phyloP scores from a whole-genome alignment of 2,329 filamentous ascomycete species.

The Fusarium nodosum region DNA sequence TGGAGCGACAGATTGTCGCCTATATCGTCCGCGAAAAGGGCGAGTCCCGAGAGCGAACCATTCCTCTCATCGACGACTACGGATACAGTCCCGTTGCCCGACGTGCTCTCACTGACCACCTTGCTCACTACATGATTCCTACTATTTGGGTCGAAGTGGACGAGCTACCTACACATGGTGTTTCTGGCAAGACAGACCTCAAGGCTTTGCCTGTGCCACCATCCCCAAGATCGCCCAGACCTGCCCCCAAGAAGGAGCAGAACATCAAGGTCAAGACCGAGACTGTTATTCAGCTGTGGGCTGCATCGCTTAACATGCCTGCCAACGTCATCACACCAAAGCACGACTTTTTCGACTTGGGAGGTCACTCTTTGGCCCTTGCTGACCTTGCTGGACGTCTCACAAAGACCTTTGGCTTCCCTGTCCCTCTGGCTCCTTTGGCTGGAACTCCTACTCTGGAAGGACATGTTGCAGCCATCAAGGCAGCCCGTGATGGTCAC shows the following conservation, averaged over 20 bases:
- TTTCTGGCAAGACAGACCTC: constrained; percentile 83
- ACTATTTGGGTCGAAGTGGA: constrained; percentile 81
- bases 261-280: constrained; percentile 76
- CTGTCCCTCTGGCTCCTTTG: constrained; percentile 77
- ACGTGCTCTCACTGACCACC: constrained; percentile 71
- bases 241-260: constrained; percentile 60
- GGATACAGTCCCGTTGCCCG: constrained; percentile 79
- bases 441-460: constrained; percentile 79
- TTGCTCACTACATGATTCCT: constrained; percentile 89
- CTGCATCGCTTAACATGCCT: constrained; percentile 75
- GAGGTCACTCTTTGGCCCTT: constrained; percentile 82
- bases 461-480: constrained; percentile 79
- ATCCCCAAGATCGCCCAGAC: constrained; percentile 61
- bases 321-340: constrained; percentile 73
- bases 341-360: constrained; percentile 85
- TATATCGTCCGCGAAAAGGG: constrained; percentile 80
- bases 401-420: constrained; percentile 78
- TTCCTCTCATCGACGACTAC: constrained; percentile 75
- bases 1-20: constrained; percentile 81
- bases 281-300: constrained; percentile 79
- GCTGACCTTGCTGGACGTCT: constrained; percentile 80
- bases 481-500: constrained; percentile 77
- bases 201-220: constrained; percentile 77
- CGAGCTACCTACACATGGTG: constrained; percentile 78
- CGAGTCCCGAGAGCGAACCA: constrained; percentile 67